Conservation (phyloP, 176 grass and related monocot genomes). For the Neostapfia colusana region DNA sequence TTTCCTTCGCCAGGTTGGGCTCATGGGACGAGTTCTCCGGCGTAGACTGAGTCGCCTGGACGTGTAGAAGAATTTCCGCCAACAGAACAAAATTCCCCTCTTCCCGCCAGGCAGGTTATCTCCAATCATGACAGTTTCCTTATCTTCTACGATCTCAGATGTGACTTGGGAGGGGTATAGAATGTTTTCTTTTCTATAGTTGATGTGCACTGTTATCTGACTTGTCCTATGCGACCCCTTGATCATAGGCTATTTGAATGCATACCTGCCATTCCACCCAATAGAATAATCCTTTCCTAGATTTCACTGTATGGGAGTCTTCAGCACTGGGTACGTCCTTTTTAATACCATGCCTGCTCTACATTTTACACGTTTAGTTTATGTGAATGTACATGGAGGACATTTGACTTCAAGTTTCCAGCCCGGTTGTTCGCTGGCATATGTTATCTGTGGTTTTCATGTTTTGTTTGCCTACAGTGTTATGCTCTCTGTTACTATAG, state of each 20-base stretch:
- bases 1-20: too few species aligned
- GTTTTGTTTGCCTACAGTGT: background rate
- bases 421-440: background rate
- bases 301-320: too few species aligned
- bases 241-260: background rate
- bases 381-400: background rate
- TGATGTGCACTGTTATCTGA: slow-evolving; percentile 7
- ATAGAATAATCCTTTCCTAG: background rate
- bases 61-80: too few species aligned
- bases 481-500: background rate
- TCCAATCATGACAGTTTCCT: too few species aligned
- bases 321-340: too few species aligned
- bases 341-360: background rate
- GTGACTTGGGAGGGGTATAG: background rate
- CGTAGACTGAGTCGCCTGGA: too few species aligned
- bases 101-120: too few species aligned
- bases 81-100: too few species aligned
- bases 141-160: background rate
- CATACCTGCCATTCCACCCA: background rate
- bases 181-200: background rate
- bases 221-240: slow-evolving; percentile 5
- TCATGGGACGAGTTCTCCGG: too few species aligned
- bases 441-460: background rate
- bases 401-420: background rate
- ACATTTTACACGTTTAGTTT: background rate